Base-by-base conservation (phyloP, 768 basidiomycete genomes). In the Russula sp. region DNA sequence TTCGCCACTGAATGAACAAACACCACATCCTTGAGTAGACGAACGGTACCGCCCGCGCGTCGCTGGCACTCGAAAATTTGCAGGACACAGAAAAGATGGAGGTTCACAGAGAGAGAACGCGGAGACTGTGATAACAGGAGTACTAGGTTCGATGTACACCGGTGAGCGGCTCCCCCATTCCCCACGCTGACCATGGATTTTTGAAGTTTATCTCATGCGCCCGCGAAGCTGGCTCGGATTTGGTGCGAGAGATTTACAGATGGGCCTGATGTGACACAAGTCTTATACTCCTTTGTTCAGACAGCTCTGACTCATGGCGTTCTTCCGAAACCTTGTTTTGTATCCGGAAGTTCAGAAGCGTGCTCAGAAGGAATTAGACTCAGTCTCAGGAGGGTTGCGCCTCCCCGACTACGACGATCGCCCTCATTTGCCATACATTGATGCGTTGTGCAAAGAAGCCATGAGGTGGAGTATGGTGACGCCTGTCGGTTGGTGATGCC, bases 361-460 rank as follows among this genome's bases (percentile, higher is more conserved):
- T 46, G 86, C 84, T 0, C 85, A 86, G 65, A 73, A 75, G 20
- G 86, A 89, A 59, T 75, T 89, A 20, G 87, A 88, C 22, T 29
- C 32, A 0, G 78, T 86, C 18, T 72, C 83, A 16, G 82, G 82
- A 14, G 63, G 67, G 45, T 76, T 79, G 46, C 74, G 85, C 7
- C 73, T 87, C 18, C 87, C 88, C 1, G 74, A 71, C 0, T 78
- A 83, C 58, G 74, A 71, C 29, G 86, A 87, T 66, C 75, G 82
- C 8, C 59, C 71, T 2, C 73, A 69, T 2, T 69, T 88, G 51
- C 82, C 83, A 7, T 87, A 80, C 67, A 74, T 80, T 49, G 75
- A 83, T 18, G 80, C 81, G 1, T 61, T 85, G 38, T 68, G 81
- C 58, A 77, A 73, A 9, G 84, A 85, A 68, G 68, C 73, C 5